Evolutionary conservation across 2,329 filamentous ascomycete species (phyloP), one percentile per base, ranked within the genome.

Genomic region (Trichoderma aggressivum): DNA sequence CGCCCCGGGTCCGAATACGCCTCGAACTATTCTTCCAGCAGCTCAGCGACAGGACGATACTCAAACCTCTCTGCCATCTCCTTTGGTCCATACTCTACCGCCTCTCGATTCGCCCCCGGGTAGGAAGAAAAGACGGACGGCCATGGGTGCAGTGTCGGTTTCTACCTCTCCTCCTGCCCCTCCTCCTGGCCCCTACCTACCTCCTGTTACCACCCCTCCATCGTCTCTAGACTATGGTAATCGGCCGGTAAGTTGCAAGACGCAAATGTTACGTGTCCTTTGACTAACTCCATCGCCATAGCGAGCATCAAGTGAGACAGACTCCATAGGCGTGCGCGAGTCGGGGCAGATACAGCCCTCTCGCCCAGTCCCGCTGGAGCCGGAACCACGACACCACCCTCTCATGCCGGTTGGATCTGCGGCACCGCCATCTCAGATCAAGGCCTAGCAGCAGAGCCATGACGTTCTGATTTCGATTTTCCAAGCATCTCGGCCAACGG

Each of bases 11-110:
- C 55, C 67, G 3, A 72, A 66, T 24, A 62, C 53, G 3, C 71
- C 68, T 58, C 63, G 71, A 28, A 16, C 72, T 3, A 71, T 74
- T 26, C 43, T 75, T 26, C 74, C 74, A 26, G 28, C 32, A n/a
- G 10, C 39, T 28, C 39, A 34, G 10, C 56, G 65, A 30, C 65
- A 53, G 59, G n/a, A 14, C 32, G 65, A 69, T 21, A 16, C 56
- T 28, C 55, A 26, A 28, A 66, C 21, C 43, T 47, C 64, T 30
- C 28, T 62, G 43, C 63, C 62, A n/a, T 59, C 53, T n/a, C 67
- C 60, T n/a, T n/a, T 30, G n/a, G 36, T 47, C 5, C 47, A 55
- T 6, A 32, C 59, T 18, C 30, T 16, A 6, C 55, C 62, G 16
- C 21, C 50, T 10, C 67, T 53, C 10, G 47, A 65, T 65, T 63